These are phyloP conservation scores for Phytophthora fragariaefolia DNA, from an alignment of 352 stramenopile species.

Conservation along the genomic window DNA sequence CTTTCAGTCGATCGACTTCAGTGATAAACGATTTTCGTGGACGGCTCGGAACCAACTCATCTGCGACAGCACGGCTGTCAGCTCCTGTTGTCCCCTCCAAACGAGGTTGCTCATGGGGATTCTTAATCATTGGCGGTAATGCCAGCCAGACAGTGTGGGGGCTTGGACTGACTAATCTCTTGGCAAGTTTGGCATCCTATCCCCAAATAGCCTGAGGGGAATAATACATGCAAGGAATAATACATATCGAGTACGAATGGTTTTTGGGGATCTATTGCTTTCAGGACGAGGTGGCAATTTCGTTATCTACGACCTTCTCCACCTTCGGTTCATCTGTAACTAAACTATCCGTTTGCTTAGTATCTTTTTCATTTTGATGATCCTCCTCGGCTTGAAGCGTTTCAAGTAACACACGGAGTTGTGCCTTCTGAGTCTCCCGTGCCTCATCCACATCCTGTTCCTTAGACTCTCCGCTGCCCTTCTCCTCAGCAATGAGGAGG, in stretches of 20 bases:
- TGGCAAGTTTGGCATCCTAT: too few relatives aligned
- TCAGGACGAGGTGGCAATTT: too few relatives aligned
- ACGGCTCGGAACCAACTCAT: slow-evolving; percentile 6
- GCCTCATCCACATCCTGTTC: slow-evolving; percentile 28
- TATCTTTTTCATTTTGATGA: neutral
- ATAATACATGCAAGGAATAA: neutral
- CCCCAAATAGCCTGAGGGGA: too few relatives aligned
- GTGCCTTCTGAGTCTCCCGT: slow-evolving; percentile 43
- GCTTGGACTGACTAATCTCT: too few relatives aligned
- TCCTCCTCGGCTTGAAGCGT: slow-evolving; percentile 33
- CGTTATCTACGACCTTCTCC: too few relatives aligned
- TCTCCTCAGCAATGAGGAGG: slow-evolving; percentile 45
- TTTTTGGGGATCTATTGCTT: too few relatives aligned
- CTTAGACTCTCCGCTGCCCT: neutral
- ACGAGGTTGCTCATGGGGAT: neutral
- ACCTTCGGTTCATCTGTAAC: slow-evolving; percentile 7
- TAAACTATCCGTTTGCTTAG: neutral
- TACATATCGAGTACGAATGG: too few relatives aligned
- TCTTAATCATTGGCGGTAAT: slow-evolving; percentile 5
- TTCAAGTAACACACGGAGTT: slow-evolving; percentile 47
- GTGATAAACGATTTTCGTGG: slow-evolving; percentile 45
- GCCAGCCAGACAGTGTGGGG: too few relatives aligned
- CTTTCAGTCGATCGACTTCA: slow-evolving; percentile 30
- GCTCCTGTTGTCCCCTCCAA: neutral
- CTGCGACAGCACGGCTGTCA: neutral